These are phyloP conservation scores for Psilocybe subaeruginosa DNA, from an alignment of 768 basidiomycete genomes.

Conservation along the genomic window DNA sequence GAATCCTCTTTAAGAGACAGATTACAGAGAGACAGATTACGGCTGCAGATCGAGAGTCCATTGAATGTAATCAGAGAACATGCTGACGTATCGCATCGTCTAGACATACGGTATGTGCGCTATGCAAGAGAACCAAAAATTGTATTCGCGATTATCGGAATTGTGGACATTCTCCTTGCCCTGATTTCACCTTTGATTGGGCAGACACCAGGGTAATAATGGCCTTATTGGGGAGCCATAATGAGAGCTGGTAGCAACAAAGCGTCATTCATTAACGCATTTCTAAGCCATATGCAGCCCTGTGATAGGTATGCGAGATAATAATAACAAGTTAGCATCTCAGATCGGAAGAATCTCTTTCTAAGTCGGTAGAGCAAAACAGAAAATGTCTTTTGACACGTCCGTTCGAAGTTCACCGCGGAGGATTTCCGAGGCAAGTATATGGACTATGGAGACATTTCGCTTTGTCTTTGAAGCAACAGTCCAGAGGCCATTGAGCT, in stretches of 20 bases:
- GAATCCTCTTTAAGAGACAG: neutral
- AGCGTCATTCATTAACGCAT: neutral
- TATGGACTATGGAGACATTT: too few species aligned
- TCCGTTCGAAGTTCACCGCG: neutral
- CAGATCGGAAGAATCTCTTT: neutral
- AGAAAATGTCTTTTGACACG: neutral
- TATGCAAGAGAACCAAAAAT: neutral
- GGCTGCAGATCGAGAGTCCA: too few species aligned
- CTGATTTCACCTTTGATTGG: neutral
- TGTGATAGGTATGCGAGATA: neutral
- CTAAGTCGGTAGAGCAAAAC: neutral
- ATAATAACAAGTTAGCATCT: neutral
- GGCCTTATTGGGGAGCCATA: too few species aligned
- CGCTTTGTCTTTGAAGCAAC: too few species aligned
- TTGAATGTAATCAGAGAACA: neutral
- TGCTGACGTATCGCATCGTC: neutral
- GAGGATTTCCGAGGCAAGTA: neutral
- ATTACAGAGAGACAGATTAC: too few species aligned
- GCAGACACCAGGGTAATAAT: too few species aligned
- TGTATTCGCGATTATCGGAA: neutral
- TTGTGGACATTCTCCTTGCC: neutral
- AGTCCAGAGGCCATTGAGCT: too few species aligned
- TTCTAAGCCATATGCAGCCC: neutral
- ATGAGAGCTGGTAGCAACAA: neutral
- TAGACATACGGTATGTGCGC: too few species aligned